Conservation (phyloP, 352 stramenopile genomes). For the Pythium rishiriense region DNA sequence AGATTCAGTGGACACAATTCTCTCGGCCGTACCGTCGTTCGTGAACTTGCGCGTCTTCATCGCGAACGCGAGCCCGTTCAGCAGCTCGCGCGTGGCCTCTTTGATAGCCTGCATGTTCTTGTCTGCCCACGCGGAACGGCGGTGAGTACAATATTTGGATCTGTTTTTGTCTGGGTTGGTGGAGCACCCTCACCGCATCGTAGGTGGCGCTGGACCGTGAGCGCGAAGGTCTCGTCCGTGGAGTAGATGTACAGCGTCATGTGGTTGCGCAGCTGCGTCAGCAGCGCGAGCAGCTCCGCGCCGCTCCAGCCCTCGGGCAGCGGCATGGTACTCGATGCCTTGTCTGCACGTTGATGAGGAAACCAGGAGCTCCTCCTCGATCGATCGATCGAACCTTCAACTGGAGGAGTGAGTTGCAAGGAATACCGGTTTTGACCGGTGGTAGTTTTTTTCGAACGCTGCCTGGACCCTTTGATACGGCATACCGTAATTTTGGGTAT, state of each 20-base stretch:
- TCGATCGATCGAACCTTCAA: constrained; percentile 30
- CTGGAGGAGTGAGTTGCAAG: constrained; percentile 24
- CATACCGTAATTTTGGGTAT: background rate
- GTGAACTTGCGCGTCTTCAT: constrained; percentile 71
- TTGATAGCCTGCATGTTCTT: constrained; percentile 5
- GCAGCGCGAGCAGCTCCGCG: constrained; percentile 45
- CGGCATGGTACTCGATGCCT: constrained; percentile 1
- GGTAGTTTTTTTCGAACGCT: constrained; percentile 10
- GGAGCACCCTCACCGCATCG: background rate
- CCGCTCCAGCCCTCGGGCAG: constrained; percentile 48
- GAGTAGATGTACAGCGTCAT: constrained; percentile 66
- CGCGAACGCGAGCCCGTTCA: constrained; percentile 58
- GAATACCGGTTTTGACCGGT: constrained; percentile 20
- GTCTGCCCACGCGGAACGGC: too few relatives aligned
- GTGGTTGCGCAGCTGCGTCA: constrained; percentile 52
- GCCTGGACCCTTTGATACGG: background rate
- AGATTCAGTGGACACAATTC: too few relatives aligned
- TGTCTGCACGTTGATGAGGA: background rate
- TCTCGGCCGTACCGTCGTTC: constrained; percentile 42
- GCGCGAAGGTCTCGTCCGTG: constrained; percentile 42
- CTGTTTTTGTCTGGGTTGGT: too few relatives aligned
- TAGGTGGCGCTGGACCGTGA: constrained; percentile 31
- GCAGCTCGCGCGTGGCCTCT: constrained; percentile 45
- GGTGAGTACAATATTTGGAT: too few relatives aligned
- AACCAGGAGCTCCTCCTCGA: background rate